A percentile compares a stretch with the other conserved stretches of the same genome.
Conservation (phyloP, 345 rosid genomes). For the Rhodamnia argentea region DNA sequence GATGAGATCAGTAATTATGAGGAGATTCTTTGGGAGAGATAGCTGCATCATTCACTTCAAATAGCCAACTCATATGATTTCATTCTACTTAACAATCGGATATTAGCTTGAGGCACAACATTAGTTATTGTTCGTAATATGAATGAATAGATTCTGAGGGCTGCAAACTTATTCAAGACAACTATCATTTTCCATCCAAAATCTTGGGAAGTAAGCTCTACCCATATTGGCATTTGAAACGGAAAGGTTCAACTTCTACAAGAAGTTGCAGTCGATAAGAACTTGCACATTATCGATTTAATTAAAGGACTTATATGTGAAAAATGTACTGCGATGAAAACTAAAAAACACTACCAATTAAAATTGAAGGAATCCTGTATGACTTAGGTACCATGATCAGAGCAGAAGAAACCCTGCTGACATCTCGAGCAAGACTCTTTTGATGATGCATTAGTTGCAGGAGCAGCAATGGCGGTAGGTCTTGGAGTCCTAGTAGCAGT, state of each 20-base stretch:
- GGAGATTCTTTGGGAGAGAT: background rate
- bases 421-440: constrained; percentile 79
- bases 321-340: background rate
- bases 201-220: background rate
- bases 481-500: constrained; percentile 21
- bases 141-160: background rate
- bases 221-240: background rate
- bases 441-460: constrained; percentile 20
- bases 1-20: background rate
- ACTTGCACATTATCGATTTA: background rate
- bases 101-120: background rate
- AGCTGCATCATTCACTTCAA: background rate
- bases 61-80: background rate
- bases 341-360: background rate
- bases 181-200: background rate
- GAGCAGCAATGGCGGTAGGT: constrained; percentile 21
- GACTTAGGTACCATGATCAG: constrained; percentile 63
- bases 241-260: background rate
- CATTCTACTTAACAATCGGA: background rate
- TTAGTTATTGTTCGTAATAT: background rate
- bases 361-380: background rate
- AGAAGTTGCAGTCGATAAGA: background rate
- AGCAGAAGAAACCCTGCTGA: constrained; percentile 93
- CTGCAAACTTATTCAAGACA: background rate
- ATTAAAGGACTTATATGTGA: background rate